Base-by-base conservation (phyloP, 1,284 basidiomycete species). In the Boletus chippewaensis region DNA sequence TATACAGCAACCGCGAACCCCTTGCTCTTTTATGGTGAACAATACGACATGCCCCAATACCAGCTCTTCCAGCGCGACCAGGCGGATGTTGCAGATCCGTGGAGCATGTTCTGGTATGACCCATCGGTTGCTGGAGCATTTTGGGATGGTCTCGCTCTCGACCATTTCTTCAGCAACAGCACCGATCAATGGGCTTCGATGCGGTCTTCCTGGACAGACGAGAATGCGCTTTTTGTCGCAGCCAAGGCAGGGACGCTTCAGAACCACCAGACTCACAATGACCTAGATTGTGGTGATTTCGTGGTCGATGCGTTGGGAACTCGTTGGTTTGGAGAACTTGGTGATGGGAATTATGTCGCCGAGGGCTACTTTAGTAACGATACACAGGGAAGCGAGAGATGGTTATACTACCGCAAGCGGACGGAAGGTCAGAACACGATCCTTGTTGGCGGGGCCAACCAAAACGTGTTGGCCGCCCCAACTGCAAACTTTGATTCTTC, bases 21-120 rank as follows among this genome's bases (percentile, higher is more conserved):
- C 45, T 76, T 92, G 74, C 62, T 90, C 52, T 78, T 91, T 60
- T 92, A 90, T 68, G 84, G 79, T 18, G 68, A 76, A 16, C 68
- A 79, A 26, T 94, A 78, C 71, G 71, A 84, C 45, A 69, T 78
- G 53, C 90, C 95, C 11, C 70, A 75, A 59, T 95, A 85, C 68
- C 76, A 83, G 13, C 79, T 99, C 47, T 94, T 85, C 80, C 95
- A 99, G 71, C 90, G 95, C 54, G 95, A 99, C 67, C 90, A 88
- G 61, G 73, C 74, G 49, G 95, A 98, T 63, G 85, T 92, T 1
- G 72, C 86, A 16, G 95, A 99, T 58, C 95, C 95, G 0, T 92
- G 86, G 81, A 84, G 83, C 63, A 95, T 99, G 91, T 95, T 99
- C 76, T 99, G 93, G 92, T 99, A 98, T 70, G 78, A 97, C 67